phyloP scores from a whole-genome alignment of 1,284 basidiomycete genomes.

The Ustilago curta region DNA sequence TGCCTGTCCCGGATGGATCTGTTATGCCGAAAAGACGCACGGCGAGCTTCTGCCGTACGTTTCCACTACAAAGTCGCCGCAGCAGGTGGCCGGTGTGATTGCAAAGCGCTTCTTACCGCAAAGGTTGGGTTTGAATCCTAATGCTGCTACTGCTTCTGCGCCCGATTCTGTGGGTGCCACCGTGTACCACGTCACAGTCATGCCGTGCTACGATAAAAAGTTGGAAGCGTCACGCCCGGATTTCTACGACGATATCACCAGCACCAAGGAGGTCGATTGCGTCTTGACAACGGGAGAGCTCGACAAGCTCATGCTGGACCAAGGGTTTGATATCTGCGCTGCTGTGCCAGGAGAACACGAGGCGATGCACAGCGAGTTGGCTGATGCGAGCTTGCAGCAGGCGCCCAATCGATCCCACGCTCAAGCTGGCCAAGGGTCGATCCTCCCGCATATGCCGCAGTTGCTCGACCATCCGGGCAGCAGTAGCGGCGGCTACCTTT shows the following conservation, averaged over 20 bases:
- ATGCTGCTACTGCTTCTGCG: background rate
- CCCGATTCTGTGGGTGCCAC: background rate
- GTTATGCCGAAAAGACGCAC: conserved; percentile 98
- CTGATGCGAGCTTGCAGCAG: conserved; percentile 29
- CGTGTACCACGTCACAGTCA: conserved; percentile 91
- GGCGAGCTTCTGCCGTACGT: conserved; percentile 90
- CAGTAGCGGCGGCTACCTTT: conserved; percentile 92
- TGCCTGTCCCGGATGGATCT: conserved; percentile 98
- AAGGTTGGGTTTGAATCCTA: conserved; percentile 22
- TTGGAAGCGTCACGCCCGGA: conserved; percentile 86
- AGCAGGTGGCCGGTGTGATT: conserved; percentile 91
- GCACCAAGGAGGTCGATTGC: conserved; percentile 89
- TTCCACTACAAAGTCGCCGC: conserved; percentile 86
- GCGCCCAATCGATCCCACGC: conserved; percentile 10
- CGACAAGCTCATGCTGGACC: conserved; percentile 84
- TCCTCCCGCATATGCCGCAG: conserved; percentile 74
- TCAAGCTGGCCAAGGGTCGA: background rate
- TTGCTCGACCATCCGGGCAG: conserved; percentile 83
- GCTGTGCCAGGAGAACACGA: conserved; percentile 71
- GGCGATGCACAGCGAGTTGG: conserved; percentile 13
- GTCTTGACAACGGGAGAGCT: conserved; percentile 97
- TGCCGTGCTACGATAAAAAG: conserved; percentile 99
- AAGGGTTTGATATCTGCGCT: conserved; percentile 80
- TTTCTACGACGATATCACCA: conserved; percentile 55
- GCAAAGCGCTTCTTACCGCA: conserved; percentile 84